Base-by-base conservation (phyloP, 148 eudicot genomes). In the Oxyria digyna region DNA sequence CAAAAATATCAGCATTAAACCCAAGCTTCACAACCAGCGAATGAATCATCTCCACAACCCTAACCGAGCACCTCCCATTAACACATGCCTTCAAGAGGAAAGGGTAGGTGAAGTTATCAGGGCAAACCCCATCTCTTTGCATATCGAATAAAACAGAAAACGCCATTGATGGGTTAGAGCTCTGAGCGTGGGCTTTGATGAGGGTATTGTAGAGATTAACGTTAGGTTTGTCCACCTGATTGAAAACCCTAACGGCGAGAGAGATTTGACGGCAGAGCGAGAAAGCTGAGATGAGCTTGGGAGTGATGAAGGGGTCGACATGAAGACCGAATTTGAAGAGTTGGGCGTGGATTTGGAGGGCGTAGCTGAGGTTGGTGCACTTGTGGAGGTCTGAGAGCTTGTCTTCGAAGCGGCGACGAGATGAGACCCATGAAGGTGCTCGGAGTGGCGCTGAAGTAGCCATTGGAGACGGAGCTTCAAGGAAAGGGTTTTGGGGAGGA, bases 51-150 rank as follows among this genome's bases (percentile, higher is more conserved):
- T 74, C 74, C 52, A 89, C 89, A 57, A 85, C 17, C 40, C 42
- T 21, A 23, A 85, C 69, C 33, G 73, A 76, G 42, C 3, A 18
- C 68, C n/a, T 33, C 0, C 21, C 42, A 1, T 64, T 64, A n/a
- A 64, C 32, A 79, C 82, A 84, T 0, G 82, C 90, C 78, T 74
- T 93, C 2, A 93, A 33, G 40, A 93, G 74, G 78, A 85, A 73
- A 0, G 87, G 79, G 82, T 80, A 93, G 1, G 98, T 93, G 42
- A 81, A 87, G 77, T 76, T 84, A 83, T 93, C 96, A 4, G 91
- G 85, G 7, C 3, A 69, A 33, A 81, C 55, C 1, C 94, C 89
- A 48, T 27, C 27, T 9, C 35, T 50, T 32, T 77, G 82, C 95
- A 93, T 86, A 59, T 73, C 42, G 68, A 76, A 67, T 70, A 85